Evolutionary conservation across 169 alveolate species (phyloP).

Genomic region (Cryptosporidium bovis): DNA sequence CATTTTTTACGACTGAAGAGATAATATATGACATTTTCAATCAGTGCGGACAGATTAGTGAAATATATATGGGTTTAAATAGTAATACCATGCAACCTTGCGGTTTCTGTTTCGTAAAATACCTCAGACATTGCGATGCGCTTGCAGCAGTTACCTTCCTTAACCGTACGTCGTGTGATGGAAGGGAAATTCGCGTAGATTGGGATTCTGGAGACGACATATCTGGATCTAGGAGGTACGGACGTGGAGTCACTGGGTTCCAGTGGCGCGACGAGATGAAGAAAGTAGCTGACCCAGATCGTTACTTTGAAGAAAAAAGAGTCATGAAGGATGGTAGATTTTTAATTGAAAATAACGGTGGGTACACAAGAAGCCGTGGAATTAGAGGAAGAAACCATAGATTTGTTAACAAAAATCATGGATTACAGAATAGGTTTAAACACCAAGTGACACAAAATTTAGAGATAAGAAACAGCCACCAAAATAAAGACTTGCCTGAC

Average conservation of each 20-base stretch:
- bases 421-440: neutral
- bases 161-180: slow-evolving; percentile 77
- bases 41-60: slow-evolving; percentile 87
- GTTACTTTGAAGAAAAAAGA: slow-evolving; percentile 1
- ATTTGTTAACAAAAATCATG: neutral
- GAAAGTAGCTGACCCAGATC: slow-evolving; percentile 38
- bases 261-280: slow-evolving; percentile 76
- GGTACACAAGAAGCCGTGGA: slow-evolving; percentile 9
- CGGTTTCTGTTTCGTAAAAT: slow-evolving; percentile 93
- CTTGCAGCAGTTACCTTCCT: slow-evolving; percentile 75
- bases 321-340: slow-evolving; percentile 3
- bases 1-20: slow-evolving; percentile 88
- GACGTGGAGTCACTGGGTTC: slow-evolving; percentile 77
- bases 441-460: slow-evolving; percentile 16
- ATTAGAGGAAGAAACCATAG: slow-evolving; percentile 40
- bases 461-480: neutral
- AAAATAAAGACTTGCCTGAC: slow-evolving; percentile 13
- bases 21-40: slow-evolving; percentile 88
- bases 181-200: slow-evolving; percentile 81
- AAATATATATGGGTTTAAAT: slow-evolving; percentile 91
- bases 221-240: slow-evolving; percentile 78
- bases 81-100: slow-evolving; percentile 87
- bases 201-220: slow-evolving; percentile 80
- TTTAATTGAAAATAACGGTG: neutral
- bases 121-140: slow-evolving; percentile 86